A percentile compares a stretch with the other conserved stretches of the same genome.
These are phyloP conservation scores for Xerophyta viscosa DNA, from an alignment of 106 monocot species.

Conservation along the genomic window DNA sequence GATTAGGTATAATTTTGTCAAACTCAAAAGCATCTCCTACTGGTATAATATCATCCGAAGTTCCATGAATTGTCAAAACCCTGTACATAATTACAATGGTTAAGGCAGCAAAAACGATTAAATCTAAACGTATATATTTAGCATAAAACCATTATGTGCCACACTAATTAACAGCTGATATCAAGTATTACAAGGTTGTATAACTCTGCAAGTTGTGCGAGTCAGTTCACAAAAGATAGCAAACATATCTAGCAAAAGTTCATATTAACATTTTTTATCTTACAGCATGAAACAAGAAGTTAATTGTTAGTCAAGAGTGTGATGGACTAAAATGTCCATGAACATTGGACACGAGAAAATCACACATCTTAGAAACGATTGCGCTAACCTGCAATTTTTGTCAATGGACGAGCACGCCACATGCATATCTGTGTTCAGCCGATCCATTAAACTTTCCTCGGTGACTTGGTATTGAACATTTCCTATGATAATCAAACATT, in stretches of 20 bases:
- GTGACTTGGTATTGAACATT: constrained; percentile 52
- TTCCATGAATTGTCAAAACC: constrained; percentile 82
- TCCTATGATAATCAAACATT: constrained; percentile 25
- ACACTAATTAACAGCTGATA: no score
- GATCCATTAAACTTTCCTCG: constrained; percentile 71
- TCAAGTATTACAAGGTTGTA: no score
- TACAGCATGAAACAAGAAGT: neutral
- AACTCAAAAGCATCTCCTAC: constrained; percentile 56
- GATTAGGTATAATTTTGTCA: constrained; percentile 53
- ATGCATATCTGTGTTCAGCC: constrained; percentile 69
- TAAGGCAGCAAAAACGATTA: neutral
- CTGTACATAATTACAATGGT: constrained; percentile 16
- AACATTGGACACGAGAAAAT: no score
- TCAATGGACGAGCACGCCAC: constrained; percentile 46
- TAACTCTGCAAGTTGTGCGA: no score
- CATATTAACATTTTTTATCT: neutral
- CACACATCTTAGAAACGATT: no score
- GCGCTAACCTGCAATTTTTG: constrained; percentile 52
- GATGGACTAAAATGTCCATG: no score
- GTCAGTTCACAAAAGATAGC: no score
- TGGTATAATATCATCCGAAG: constrained; percentile 61
- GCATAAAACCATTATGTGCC: no score
- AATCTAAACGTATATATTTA: neutral
- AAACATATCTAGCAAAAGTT: no score
- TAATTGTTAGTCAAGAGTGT: no score